Conservation (phyloP, 441 rosid genomes). For the Syzygium malaccense region DNA sequence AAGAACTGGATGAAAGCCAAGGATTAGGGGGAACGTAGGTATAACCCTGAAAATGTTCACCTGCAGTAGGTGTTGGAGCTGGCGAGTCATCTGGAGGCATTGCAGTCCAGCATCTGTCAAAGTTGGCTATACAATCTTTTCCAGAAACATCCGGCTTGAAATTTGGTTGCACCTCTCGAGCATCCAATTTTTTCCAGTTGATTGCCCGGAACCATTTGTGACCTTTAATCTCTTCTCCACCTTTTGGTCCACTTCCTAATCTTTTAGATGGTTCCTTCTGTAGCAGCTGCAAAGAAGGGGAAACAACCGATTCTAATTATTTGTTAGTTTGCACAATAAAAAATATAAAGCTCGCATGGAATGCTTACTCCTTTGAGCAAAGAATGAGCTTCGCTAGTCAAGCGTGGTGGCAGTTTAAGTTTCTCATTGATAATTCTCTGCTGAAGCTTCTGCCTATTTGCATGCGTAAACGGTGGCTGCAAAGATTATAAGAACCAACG, state of each 20-base stretch:
- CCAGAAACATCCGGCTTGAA: constrained; percentile 72
- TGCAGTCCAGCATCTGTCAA: constrained; percentile 65
- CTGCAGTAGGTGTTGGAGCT: constrained; percentile 62
- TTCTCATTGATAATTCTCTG: constrained; percentile 66
- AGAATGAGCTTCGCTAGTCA: constrained; percentile 63
- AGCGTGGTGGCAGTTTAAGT: constrained; percentile 56
- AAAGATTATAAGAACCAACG: not conserved
- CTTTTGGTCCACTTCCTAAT: constrained; percentile 59
- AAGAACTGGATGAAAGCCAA: constrained; percentile 53
- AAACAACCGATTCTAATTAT: not conserved
- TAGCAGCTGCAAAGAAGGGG: constrained; percentile 30
- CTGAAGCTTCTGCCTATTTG: constrained; percentile 66
- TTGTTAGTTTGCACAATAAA: not conserved
- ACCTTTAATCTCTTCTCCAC: constrained; percentile 51
- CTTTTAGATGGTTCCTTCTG: constrained; percentile 67
- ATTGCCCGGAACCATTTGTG: constrained; percentile 66
- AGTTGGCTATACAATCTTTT: constrained; percentile 57
- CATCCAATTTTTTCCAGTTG: constrained; percentile 72
- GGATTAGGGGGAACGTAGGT: constrained; percentile 64
- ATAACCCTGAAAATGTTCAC: constrained; percentile 65
- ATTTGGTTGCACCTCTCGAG: constrained; percentile 49
- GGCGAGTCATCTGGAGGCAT: constrained; percentile 73
- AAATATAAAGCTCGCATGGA: not conserved
- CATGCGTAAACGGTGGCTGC: constrained; percentile 55
- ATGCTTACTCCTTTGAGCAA: constrained; percentile 60